A percentile compares a stretch with the other conserved stretches of the same genome.
phyloP scores from a whole-genome alignment of 2,329 filamentous ascomycete genomes.

The Xylariaceae sp. region DNA sequence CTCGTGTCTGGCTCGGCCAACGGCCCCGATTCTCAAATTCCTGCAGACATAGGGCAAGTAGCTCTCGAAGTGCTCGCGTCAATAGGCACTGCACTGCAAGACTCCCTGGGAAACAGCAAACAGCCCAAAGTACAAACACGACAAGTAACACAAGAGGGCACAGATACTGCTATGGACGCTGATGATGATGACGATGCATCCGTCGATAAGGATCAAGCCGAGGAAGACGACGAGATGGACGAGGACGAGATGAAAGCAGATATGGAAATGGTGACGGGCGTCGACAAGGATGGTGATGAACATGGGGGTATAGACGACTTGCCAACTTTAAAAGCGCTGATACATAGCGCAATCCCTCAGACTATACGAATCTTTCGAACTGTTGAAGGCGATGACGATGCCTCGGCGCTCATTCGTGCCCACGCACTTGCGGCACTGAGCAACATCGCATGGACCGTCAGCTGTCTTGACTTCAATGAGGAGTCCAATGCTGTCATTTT shows the following conservation, averaged over 20 bases:
- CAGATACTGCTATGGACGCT: conserved; percentile 35
- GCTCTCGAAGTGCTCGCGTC: conserved; percentile 61
- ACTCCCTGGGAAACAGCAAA: conserved; percentile 44
- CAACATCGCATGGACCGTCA: conserved; percentile 65
- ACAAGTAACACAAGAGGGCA: conserved; percentile 36
- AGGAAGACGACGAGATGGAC: conserved; percentile 50
- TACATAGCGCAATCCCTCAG: conserved; percentile 44
- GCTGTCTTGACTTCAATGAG: conserved; percentile 55
- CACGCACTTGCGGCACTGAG: conserved; percentile 59
- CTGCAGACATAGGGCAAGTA: conserved; percentile 47
- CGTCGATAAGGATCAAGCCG: conserved; percentile 32
- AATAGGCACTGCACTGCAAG: conserved; percentile 57
- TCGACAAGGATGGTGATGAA: conserved; percentile 40
- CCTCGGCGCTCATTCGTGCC: conserved; percentile 42
- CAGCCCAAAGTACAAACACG: conserved; percentile 34
- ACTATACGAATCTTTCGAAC: conserved; percentile 43
- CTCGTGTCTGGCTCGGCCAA: conserved; percentile 27
- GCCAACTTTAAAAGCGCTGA: conserved; percentile 48
- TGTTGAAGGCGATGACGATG: conserved; percentile 38
- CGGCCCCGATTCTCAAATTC: conserved; percentile 37
- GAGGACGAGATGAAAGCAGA: conserved; percentile 58
- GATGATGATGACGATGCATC: conserved; percentile 35
- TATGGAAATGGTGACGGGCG: conserved; percentile 60
- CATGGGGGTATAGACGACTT: conserved; percentile 45
- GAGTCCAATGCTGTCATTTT: conserved; percentile 50